A percentile compares a stretch with the other conserved stretches of the same genome.
These are phyloP conservation scores for Saksenaea oblongispora DNA, from an alignment of 371 early-diverging fungal species.

Conservation along the genomic window DNA sequence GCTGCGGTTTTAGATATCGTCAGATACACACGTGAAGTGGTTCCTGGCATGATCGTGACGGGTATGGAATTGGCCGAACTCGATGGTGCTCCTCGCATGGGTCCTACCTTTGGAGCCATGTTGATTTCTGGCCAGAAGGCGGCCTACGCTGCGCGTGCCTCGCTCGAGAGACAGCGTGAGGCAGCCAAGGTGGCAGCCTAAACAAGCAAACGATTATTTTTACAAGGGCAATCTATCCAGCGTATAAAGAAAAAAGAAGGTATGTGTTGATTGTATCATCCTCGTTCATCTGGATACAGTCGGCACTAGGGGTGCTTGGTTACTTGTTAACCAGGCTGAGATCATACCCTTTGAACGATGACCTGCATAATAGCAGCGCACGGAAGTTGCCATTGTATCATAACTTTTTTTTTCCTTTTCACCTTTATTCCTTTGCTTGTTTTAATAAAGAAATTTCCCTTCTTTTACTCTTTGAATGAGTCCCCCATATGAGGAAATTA, in stretches of 20 bases:
- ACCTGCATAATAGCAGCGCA: slow-evolving; percentile 49
- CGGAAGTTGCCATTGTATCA: slow-evolving; percentile 31
- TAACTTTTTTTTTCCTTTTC: slow-evolving; percentile 13
- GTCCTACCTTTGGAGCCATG: slow-evolving; percentile 78
- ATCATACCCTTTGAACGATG: slow-evolving; percentile 50
- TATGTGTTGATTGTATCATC: slow-evolving; percentile 20
- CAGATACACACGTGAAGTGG: slow-evolving; percentile 69
- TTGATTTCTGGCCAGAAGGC: slow-evolving; percentile 73
- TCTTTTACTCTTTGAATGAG: neutral
- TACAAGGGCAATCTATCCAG: slow-evolving; percentile 10
- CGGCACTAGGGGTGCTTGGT: slow-evolving; percentile 50
- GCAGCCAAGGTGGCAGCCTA: slow-evolving; percentile 23
- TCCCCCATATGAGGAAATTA: too few relatives aligned
- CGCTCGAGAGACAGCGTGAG: slow-evolving; percentile 36
- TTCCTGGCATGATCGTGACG: slow-evolving; percentile 72
- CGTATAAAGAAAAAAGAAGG: slow-evolving; percentile 10
- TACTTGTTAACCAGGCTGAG: slow-evolving; percentile 35
- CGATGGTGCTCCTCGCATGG: slow-evolving; percentile 64
- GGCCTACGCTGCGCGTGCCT: slow-evolving; percentile 57
- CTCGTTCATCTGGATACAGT: slow-evolving; percentile 19
- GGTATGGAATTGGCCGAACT: slow-evolving; percentile 75
- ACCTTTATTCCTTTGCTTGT: slow-evolving; percentile 14
- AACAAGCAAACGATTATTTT: neutral
- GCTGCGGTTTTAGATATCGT: slow-evolving; percentile 45
- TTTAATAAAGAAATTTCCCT: neutral